Evolutionary conservation across 495 filamentous ascomycete species (phyloP).

Genomic region (Eremomyces bilateralis): DNA sequence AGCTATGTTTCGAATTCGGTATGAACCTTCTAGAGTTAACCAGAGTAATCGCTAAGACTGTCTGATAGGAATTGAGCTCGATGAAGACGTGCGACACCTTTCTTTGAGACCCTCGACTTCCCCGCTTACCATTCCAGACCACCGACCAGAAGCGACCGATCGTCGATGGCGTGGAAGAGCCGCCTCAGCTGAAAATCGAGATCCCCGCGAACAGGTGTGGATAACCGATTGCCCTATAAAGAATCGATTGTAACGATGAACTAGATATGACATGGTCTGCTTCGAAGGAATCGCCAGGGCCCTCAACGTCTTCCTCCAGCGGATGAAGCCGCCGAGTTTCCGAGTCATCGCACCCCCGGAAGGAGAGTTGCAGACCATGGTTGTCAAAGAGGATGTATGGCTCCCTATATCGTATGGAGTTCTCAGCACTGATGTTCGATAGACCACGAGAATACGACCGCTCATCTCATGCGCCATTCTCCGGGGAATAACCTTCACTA

Average conservation of each 20-base stretch:
- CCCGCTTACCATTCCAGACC: constrained; percentile 24
- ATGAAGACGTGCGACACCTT: constrained; percentile 48
- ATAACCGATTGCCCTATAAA: not conserved
- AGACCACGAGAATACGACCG: constrained; percentile 63
- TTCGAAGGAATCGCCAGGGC: constrained; percentile 93
- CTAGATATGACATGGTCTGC: constrained; percentile 91
- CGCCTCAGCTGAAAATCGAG: constrained; percentile 91
- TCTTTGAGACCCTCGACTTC: not conserved
- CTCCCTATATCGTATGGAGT: not conserved
- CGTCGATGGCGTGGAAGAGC: constrained; percentile 59
- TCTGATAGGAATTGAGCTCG: constrained; percentile 64
- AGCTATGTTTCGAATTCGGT: constrained; percentile 97
- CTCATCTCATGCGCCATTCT: constrained; percentile 74
- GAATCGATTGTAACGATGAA: not conserved
- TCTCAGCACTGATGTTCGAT: constrained; percentile 4
- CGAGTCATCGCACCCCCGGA: constrained; percentile 43
- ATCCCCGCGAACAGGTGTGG: constrained; percentile 76
- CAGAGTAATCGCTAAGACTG: constrained; percentile 17
- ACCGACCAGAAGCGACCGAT: constrained; percentile 50
- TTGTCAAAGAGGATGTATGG: constrained; percentile 46
- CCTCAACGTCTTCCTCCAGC: constrained; percentile 82
- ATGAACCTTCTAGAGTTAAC: constrained; percentile 14
- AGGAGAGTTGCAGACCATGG: constrained; percentile 57
- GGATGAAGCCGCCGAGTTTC: constrained; percentile 53
- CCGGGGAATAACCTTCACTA: constrained; percentile 74